Percentiles rank a stretch among this genome's conserved stretches.
Evolutionary conservation across 2,329 filamentous ascomycete genomes (phyloP).

Genomic region (Phoma sp.): DNA sequence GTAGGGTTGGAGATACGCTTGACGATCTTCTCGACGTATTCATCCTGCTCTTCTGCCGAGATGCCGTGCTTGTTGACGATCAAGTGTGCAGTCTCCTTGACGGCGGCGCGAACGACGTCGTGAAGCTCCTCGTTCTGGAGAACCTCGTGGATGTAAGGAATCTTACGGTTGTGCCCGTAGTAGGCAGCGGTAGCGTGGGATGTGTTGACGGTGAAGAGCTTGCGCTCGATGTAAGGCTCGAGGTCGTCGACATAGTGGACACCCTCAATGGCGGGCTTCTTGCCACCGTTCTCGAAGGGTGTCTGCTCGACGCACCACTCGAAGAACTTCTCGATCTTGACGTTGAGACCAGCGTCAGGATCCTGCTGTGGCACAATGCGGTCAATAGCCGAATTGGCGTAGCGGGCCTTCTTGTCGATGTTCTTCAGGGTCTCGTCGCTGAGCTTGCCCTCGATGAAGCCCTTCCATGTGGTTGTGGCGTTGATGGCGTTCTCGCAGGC

Average conservation of each 20-base stretch:
- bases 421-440: constrained; percentile 69
- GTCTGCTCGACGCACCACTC: constrained; percentile 96
- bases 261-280: constrained; percentile 78
- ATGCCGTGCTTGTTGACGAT: constrained; percentile 90
- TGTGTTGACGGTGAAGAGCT: constrained; percentile 99
- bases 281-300: constrained; percentile 73
- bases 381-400: constrained; percentile 98
- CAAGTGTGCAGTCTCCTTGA: constrained; percentile 84
- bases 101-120: constrained; percentile 76
- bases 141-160: constrained; percentile 88
- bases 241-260: constrained; percentile 94
- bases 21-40: constrained; percentile 92
- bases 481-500: constrained; percentile 98
- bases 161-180: constrained; percentile 86
- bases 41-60: constrained; percentile 73
- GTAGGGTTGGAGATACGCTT: constrained; percentile 91
- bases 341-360: constrained; percentile 78
- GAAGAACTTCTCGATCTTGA: constrained; percentile 97
- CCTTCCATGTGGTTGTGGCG: constrained; percentile 85
- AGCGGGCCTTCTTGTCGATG: constrained; percentile 78
- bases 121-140: constrained; percentile 82
- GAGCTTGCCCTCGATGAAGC: constrained; percentile 79
- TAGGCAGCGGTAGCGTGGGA: constrained; percentile 95
- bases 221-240: constrained; percentile 96
- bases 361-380: constrained; percentile 95